Conservation (phyloP, 139 green algal genomes). For the Tetradesmus obliquus region DNA sequence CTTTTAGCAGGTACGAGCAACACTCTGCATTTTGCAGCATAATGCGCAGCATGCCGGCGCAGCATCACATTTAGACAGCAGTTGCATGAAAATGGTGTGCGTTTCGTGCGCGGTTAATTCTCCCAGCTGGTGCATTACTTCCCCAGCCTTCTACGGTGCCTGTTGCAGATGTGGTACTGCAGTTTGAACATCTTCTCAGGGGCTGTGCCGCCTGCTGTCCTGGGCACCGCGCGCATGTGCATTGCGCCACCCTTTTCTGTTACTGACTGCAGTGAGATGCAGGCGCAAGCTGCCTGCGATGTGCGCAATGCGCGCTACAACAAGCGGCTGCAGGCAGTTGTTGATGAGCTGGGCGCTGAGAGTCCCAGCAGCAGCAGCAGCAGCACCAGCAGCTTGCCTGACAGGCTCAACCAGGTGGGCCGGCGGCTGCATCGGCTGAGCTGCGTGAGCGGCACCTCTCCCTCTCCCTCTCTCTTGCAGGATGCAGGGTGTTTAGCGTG, state of each 20-base stretch:
- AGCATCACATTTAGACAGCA: neutral
- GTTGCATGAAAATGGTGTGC: neutral
- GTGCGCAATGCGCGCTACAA: slow-evolving; percentile 70
- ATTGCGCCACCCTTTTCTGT: too few relatives aligned
- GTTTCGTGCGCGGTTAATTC: too few relatives aligned
- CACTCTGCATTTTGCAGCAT: too few relatives aligned
- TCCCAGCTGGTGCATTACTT: too few relatives aligned
- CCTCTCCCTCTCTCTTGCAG: neutral
- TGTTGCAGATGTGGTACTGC: too few relatives aligned
- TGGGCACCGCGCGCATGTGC: too few relatives aligned
- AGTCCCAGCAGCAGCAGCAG: neutral
- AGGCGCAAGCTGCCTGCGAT: slow-evolving; percentile 74
- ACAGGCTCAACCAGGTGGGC: slow-evolving; percentile 40
- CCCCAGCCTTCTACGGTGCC: too few relatives aligned
- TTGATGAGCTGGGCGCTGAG: slow-evolving; percentile 34
- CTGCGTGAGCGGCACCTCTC: neutral
- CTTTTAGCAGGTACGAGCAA: slow-evolving; percentile 61
- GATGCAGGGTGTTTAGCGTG: neutral
- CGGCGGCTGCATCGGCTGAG: neutral
- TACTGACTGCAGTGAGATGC: slow-evolving; percentile 41
- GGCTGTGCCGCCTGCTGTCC: too few relatives aligned
- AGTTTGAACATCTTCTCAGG: too few relatives aligned
- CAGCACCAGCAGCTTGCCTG: slow-evolving; percentile 41
- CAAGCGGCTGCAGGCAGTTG: slow-evolving; percentile 33
- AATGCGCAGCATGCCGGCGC: neutral